Base-by-base conservation (phyloP, 768 basidiomycete species). In the Panus rudis region DNA sequence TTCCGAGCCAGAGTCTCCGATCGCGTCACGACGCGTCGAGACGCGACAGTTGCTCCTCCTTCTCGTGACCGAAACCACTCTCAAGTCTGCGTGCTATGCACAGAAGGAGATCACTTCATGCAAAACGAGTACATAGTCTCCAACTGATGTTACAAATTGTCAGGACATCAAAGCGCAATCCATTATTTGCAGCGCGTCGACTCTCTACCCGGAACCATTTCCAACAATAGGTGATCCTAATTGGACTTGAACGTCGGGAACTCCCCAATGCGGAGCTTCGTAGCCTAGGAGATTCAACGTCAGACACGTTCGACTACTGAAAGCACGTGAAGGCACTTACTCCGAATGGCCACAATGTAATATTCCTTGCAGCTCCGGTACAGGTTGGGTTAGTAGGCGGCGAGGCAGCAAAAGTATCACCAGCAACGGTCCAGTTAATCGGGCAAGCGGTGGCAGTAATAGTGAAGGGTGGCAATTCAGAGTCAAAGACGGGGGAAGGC, bases 361-460 rank as follows among this genome's bases (percentile, higher is more conserved):
- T 63, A 8, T 68, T 70, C 44, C 54, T 64, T 20, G 67, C 60
- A 8, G 55, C 45, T 2, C 71, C 73, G 1, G 61, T 65, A 48
- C 75, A 77, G 32, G 60, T 45, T 0, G 72, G 71, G 42, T 58
- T 69, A 11, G 63, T 63, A 0, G 69, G 71, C 6, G 74, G 75
- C 24, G 69, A 46, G 1, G 71, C 63, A 2, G 71, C 72, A 52
- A 75, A 78, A 14, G 70, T 75, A 49, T 66, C 62, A 5, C 75
- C 73, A 4, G 66, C 73, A 37, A 58, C 53, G 2, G 57, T 47
- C 73, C 73, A 75, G n/a, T 60, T 52, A 40, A 77, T 69, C 12
- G 64, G 65, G 47, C 74, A 78, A n/a, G 75, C 74, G 8, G 63
- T 63, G 19, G 67, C 75, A 4, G 64, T 68, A 37, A 78, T 71